Evolutionary conservation across 2,329 filamentous ascomycete genomes (phyloP).

Genomic region (Alternaria ventricosa): DNA sequence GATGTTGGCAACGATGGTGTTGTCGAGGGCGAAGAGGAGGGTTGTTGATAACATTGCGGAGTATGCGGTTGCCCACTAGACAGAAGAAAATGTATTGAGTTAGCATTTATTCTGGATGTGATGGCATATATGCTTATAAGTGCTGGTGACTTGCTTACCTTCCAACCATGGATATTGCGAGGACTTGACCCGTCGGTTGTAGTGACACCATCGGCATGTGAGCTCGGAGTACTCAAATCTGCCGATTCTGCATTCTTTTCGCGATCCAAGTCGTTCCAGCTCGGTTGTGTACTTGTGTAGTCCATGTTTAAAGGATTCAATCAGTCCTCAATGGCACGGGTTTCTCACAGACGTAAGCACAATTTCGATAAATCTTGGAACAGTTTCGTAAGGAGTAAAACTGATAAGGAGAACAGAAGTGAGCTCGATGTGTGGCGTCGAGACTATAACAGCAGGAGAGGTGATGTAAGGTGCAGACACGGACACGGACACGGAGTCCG

Average conservation of each 20-base stretch:
- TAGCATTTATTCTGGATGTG: accelerated
- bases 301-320: background rate
- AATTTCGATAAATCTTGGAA: background rate
- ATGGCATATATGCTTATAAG: accelerated
- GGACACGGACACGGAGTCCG: slow-evolving; percentile 1
- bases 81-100: background rate
- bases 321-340: background rate
- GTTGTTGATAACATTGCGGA: background rate
- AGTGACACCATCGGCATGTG: background rate
- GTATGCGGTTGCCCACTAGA: background rate
- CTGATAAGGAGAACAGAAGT: background rate
- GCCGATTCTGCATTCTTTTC: background rate
- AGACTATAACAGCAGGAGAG: background rate
- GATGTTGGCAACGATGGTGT: slow-evolving; percentile 39
- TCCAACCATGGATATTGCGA: slow-evolving; percentile 1
- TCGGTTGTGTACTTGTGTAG: background rate
- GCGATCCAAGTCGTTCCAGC: background rate
- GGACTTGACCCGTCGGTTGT: background rate
- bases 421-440: background rate
- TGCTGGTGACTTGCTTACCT: background rate
- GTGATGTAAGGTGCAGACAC: background rate
- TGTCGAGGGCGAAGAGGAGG: slow-evolving; percentile 29
- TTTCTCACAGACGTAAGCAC: background rate
- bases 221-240: background rate
- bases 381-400: background rate